Evolutionary conservation across 805 yeast species (phyloP), one percentile per base, ranked within the genome.

Genomic region (Naumovozyma castellii): DNA sequence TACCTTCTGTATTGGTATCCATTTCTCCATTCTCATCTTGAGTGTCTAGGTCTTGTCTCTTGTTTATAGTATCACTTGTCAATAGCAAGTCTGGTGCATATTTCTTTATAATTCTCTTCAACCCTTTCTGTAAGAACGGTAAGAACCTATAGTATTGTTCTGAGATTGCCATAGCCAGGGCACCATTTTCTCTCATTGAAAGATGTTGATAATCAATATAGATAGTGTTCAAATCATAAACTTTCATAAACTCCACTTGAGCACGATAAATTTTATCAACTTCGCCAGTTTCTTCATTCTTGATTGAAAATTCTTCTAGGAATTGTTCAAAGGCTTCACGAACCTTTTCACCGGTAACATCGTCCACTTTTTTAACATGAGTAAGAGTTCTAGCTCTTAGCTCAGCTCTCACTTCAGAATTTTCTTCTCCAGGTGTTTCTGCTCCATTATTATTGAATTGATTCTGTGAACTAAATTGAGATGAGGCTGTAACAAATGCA

Each of bases 111-210:
- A 87, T 74, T 40, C 78, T 72, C 54, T 80, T 73, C 46, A 92
- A 67, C 2, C 92, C 96, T 35, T 72, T 73, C 45, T 78, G 72
- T 45, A 92, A 67, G 55, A 80, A 90, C 5, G 98, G 97, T 46
- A 82, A 65, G 65, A 92, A 90, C 57, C 98, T 76, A 61, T 87
- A 90, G 62, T 84, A 92, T 60, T 90, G 97, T 44, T 86, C 95
- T 35, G 79, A 70, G 44, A 92, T 80, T 29, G 97, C 97, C 42
- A 80, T 71, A 1, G 96, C 95, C 47, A 92, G 68, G 16, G 85
- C 87, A 34, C 95, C 95, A 53, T 84, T 81, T 54, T 85, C 95
- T 39, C 81, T 69, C 8, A 75, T 72, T 19, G 77, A 59, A 43
- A 92, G 61, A 60, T 92, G 96, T 43, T 75, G 75, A 59, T 82